Percentiles rank a stretch among this genome's conserved stretches.
phyloP scores from a whole-genome alignment of 2,329 filamentous ascomycete species.

The Aureobasidium sp. region DNA sequence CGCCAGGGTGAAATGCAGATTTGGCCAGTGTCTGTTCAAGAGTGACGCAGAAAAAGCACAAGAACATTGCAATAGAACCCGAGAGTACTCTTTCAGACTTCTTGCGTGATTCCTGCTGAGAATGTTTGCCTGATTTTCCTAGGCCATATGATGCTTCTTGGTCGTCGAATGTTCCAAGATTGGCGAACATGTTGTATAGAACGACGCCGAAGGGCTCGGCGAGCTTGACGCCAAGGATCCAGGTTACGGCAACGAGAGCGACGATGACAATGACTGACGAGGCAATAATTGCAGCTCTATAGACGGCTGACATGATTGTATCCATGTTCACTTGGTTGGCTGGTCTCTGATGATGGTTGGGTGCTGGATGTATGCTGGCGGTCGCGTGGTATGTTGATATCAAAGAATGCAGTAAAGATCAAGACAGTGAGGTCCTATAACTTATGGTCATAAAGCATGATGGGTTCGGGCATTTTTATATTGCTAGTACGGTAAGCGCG shows the following conservation, averaged over 20 bases:
- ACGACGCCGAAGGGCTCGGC: neutral
- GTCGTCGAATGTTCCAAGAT: neutral
- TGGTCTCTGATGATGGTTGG: too few relatives aligned
- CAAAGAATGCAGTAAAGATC: neutral
- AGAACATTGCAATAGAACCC: neutral
- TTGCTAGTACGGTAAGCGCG: neutral
- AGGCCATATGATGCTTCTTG: neutral
- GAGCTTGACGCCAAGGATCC: neutral
- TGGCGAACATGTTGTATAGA: neutral
- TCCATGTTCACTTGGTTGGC: neutral
- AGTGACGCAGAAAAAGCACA: neutral
- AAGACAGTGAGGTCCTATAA: neutral
- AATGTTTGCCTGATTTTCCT: neutral
- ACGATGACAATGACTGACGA: neutral
- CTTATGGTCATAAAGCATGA: too few relatives aligned
- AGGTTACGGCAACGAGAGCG: neutral
- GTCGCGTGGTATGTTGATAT: neutral
- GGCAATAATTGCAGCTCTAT: neutral
- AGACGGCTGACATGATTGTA: neutral
- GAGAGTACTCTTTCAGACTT: neutral
- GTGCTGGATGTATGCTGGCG: neutral
- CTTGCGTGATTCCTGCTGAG: neutral
- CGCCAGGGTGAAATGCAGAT: fast-evolving
- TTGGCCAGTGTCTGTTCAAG: neutral
- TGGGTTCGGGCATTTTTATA: neutral